phyloP scores from a whole-genome alignment of 140 eudicot species.

The Cichorium intybus region DNA sequence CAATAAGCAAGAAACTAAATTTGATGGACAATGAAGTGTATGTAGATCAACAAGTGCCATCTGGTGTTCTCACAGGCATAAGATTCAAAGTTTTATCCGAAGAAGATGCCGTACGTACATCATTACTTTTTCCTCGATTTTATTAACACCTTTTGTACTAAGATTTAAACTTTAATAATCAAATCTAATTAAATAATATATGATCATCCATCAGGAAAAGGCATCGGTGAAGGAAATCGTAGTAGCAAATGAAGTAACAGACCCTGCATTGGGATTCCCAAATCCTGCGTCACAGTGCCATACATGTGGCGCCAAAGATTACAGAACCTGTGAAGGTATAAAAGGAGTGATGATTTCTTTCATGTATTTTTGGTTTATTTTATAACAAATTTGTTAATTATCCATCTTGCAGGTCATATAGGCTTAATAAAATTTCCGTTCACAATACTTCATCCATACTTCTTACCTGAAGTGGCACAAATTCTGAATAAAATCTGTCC shows the following conservation, averaged over 20 bases:
- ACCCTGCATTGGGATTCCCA: constrained; percentile 76
- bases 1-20: constrained; percentile 6
- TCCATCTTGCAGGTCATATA: constrained; percentile 61
- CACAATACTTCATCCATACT: constrained; percentile 82
- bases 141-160: background rate
- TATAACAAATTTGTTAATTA: background rate
- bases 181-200: background rate
- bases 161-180: background rate
- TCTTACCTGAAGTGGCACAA: constrained; percentile 63
- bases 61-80: constrained; percentile 55
- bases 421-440: constrained; percentile 71
- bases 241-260: constrained; percentile 60
- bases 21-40: constrained; percentile 53
- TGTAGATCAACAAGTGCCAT: constrained; percentile 49
- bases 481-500: constrained; percentile 80
- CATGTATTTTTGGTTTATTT: background rate
- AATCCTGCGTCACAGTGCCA: constrained; percentile 60
- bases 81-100: constrained; percentile 51
- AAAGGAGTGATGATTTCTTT: background rate
- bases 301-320: constrained; percentile 76
- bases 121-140: constrained; percentile 4
- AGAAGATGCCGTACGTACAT: constrained; percentile 71
- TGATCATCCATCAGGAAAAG: constrained; percentile 42
- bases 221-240: constrained; percentile 51
- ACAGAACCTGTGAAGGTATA: constrained; percentile 75